Evolutionary conservation across 495 filamentous ascomycete genomes (phyloP).

Genomic region (Aspergillus saccharolyticus): DNA sequence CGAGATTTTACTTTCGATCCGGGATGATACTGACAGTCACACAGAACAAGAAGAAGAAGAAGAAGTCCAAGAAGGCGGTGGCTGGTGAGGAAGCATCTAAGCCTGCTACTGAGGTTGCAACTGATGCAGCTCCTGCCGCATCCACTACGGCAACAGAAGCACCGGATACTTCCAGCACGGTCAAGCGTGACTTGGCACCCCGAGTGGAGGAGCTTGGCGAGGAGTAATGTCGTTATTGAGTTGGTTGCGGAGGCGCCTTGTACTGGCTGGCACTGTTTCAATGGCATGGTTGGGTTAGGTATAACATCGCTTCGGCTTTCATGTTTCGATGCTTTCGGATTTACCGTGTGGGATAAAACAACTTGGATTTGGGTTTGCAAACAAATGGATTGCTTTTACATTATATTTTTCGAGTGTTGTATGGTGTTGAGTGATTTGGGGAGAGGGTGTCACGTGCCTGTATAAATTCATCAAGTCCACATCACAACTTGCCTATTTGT

Average conservation of each 20-base stretch:
- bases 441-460: no score
- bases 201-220: conserved; percentile 59
- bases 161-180: conserved; percentile 40
- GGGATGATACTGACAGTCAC: conserved; percentile 13
- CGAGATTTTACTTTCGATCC: conserved; percentile 6
- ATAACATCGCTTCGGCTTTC: not conserved
- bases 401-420: no score
- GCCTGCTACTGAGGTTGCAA: conserved; percentile 49
- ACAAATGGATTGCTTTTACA: no score
- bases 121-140: conserved; percentile 47
- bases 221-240: conserved; percentile 39
- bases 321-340: not conserved
- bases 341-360: not conserved
- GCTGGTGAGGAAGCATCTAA: conserved; percentile 48
- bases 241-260: not conserved
- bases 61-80: conserved; percentile 62
- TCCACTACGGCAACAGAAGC: conserved; percentile 56
- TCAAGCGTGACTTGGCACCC: conserved; percentile 51
- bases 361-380: not conserved
- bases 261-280: not conserved
- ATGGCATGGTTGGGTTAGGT: not conserved
- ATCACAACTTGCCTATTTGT: no score
- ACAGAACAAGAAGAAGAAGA: conserved; percentile 49
- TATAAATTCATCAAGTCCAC: no score
- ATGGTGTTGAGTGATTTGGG: no score